A percentile compares a stretch with the other conserved stretches of the same genome.
These are phyloP conservation scores for Huntiella abstrusa DNA, from an alignment of 2,329 filamentous ascomycete genomes.

Conservation along the genomic window DNA sequence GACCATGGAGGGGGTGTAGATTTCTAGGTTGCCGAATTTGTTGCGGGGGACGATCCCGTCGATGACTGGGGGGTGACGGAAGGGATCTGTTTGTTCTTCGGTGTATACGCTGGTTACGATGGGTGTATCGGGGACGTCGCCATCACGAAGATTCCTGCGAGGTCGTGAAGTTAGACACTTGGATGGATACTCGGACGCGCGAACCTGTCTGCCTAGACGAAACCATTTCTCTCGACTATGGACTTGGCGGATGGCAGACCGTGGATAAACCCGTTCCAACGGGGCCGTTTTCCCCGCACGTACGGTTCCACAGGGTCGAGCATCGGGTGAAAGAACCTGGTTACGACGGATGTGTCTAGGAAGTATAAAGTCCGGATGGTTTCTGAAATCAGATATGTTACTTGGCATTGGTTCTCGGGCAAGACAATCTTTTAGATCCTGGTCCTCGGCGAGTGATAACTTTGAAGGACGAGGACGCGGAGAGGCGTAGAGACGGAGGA, in stretches of 20 bases:
- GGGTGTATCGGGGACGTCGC: slow-evolving; percentile 14
- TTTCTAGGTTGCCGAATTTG: slow-evolving; percentile 80
- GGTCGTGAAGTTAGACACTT: slow-evolving; percentile 39
- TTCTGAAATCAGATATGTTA: slow-evolving; percentile 73
- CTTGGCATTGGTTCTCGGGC: slow-evolving; percentile 68
- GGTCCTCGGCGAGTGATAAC: slow-evolving; percentile 68
- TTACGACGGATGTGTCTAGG: slow-evolving; percentile 62
- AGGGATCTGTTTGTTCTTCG: slow-evolving; percentile 49
- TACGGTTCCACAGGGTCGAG: slow-evolving; percentile 57
- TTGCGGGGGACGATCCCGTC: slow-evolving; percentile 71
- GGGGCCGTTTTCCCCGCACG: slow-evolving; percentile 41
- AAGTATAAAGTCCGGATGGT: slow-evolving; percentile 67
- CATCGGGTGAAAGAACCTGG: slow-evolving; percentile 59
- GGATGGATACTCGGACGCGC: slow-evolving; percentile 57
- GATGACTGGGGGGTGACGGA: slow-evolving; percentile 57
- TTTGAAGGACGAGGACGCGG: slow-evolving; percentile 28
- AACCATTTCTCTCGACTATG: slow-evolving; percentile 82
- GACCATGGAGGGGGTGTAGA: slow-evolving; percentile 85
- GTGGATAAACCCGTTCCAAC: slow-evolving; percentile 64
- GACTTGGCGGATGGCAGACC: slow-evolving; percentile 60
- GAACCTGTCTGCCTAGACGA: slow-evolving; percentile 63
- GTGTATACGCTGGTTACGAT: slow-evolving; percentile 37
- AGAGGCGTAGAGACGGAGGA: slow-evolving; percentile 29
- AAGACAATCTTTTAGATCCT: slow-evolving; percentile 51
- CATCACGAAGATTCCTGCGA: slow-evolving; percentile 17